phyloP scores from a whole-genome alignment of 805 yeast species.

The Yamadazyma olivae region DNA sequence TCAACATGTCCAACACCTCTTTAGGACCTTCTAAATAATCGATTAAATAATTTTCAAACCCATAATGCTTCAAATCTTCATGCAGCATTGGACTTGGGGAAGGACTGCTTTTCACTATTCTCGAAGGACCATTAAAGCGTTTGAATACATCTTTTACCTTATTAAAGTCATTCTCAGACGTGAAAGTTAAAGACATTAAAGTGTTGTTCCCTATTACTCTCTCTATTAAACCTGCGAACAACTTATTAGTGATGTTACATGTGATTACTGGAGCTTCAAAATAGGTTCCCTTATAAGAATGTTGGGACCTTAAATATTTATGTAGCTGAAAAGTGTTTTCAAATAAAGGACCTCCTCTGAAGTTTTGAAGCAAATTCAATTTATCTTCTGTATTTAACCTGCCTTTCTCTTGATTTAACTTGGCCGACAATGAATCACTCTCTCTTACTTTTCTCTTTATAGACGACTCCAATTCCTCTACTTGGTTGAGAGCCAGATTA shows the following conservation, averaged over 20 bases:
- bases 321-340: conserved; percentile 15
- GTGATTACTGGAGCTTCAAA: conserved; percentile 76
- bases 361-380: conserved; percentile 5
- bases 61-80: conserved; percentile 43
- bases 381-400: conserved; percentile 9
- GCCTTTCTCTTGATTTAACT: conserved; percentile 9
- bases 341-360: not conserved
- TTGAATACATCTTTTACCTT: conserved; percentile 24
- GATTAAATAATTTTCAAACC: conserved; percentile 77
- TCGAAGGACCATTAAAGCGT: conserved; percentile 51
- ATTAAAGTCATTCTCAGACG: conserved; percentile 47
- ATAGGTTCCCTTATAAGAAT: conserved; percentile 40
- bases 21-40: conserved; percentile 75
- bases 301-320: conserved; percentile 36
- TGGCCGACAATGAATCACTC: conserved; percentile 12
- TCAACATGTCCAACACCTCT: conserved; percentile 69
- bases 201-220: conserved; percentile 53
- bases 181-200: conserved; percentile 61
- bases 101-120: conserved; percentile 35
- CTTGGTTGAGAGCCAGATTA: conserved; percentile 18
- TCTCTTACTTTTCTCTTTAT: conserved; percentile 12
- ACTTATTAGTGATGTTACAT: conserved; percentile 49
- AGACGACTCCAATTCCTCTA: conserved; percentile 19
- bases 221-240: conserved; percentile 55
- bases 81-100: conserved; percentile 15